Base-by-base conservation (phyloP, 768 basidiomycete species). In the Russula sp. region DNA sequence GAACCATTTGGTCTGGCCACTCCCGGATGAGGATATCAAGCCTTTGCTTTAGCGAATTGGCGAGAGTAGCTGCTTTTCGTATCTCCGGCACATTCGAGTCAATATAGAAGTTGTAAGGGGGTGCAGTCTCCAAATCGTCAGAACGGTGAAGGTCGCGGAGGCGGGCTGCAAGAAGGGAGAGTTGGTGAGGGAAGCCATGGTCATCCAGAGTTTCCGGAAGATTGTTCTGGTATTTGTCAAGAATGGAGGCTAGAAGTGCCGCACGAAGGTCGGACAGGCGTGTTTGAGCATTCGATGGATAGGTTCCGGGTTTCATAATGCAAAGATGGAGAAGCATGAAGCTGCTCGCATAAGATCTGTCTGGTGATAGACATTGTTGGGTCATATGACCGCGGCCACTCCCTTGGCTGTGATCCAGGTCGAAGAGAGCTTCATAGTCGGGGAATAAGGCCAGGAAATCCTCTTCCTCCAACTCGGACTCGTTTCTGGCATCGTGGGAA, bases 1-100 rank as follows among this genome's bases (percentile, higher is more conserved):
- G 78, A 9, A 98, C 91, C 88, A 95, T 93, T 72, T 99, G 97
- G 65, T 98, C 96, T 0, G 97, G 96, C 94, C 93, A 99, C 66
- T 93, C 87, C 63, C 77, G 74, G 29, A 87, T 78, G 20, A 97
- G 77, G 2, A 39, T 61, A 14, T 75, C 67, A 34, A 98, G 76
- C 2, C 86, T 82, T 4, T 59, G 59, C 49, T 76, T 76, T 20
- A 96, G 77, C 5, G 76, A 67, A 5, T 69, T 66, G 9, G 96
- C 70, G 14, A 87, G 70, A 0, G 69, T 70, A 3, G 81, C 74
- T 0, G 80, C 86, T 70, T 83, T 90, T 61, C 77, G 82, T 39
- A 83, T 78, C 72, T 97, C 90, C 3, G 72, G 75, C 35, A 89
- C 74, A 69, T 96, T 93, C n/a, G 81, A 65, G 64, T 94, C 92